A percentile compares a stretch with the other conserved stretches of the same genome.
These are phyloP conservation scores for Hericium alpestre DNA, from an alignment of 768 basidiomycete species.

Conservation along the genomic window DNA sequence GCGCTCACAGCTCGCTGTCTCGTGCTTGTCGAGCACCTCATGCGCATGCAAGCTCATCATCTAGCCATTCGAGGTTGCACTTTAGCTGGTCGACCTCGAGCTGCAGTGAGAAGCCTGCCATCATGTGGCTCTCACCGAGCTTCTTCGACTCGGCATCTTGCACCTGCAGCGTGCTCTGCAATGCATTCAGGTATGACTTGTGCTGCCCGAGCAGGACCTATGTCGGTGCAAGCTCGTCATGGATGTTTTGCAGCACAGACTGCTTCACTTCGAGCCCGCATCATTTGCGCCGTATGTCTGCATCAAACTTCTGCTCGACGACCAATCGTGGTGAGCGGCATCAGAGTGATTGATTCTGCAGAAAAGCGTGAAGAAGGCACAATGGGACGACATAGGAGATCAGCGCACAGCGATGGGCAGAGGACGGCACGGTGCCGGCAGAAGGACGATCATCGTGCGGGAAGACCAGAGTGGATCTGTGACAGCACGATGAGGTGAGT, in stretches of 20 bases:
- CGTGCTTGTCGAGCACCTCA: slow-evolving; percentile 61
- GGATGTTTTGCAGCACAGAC: slow-evolving; percentile 49
- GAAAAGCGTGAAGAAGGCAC: too few species aligned
- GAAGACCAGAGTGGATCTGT: too few species aligned
- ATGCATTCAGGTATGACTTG: slow-evolving; percentile 61
- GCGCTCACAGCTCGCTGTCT: slow-evolving; percentile 54
- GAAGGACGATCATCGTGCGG: too few species aligned
- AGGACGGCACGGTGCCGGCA: too few species aligned
- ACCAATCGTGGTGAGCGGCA: too few species aligned
- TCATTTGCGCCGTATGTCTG: slow-evolving; percentile 45
- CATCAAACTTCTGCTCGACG: slow-evolving; percentile 43
- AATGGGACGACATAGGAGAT: too few species aligned
- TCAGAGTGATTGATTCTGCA: too few species aligned
- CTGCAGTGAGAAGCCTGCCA: slow-evolving; percentile 76
- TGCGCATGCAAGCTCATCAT: slow-evolving; percentile 67
- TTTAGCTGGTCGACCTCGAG: slow-evolving; percentile 81
- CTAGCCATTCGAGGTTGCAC: slow-evolving; percentile 71
- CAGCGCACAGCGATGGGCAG: too few species aligned
- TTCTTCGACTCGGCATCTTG: slow-evolving; percentile 70
- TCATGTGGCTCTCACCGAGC: slow-evolving; percentile 75
- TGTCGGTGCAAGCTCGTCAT: slow-evolving; percentile 50
- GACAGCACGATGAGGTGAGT: too few species aligned
- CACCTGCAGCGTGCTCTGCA: slow-evolving; percentile 61
- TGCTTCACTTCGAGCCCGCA: slow-evolving; percentile 63
- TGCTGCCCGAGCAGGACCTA: slow-evolving; percentile 59